Evolutionary conservation across 1,284 basidiomycete genomes (phyloP).

Genomic region (Testicularia cyperi): DNA sequence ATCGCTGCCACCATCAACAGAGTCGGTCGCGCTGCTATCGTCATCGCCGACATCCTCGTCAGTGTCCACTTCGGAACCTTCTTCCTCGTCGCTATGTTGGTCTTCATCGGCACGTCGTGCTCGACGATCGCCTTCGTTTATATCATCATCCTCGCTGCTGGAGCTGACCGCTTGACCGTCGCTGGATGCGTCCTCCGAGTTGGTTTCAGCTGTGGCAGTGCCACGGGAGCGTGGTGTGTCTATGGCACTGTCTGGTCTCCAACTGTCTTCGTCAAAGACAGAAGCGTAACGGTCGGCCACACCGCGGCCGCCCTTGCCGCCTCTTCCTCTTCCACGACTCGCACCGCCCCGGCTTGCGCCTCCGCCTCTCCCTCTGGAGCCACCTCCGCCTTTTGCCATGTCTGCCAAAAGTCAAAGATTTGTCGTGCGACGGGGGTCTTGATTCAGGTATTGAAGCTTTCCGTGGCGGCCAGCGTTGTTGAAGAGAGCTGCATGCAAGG

Average conservation of each 20-base stretch:
- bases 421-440: too few relatives aligned
- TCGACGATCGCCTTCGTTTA: too few relatives aligned
- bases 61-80: slow-evolving; percentile 4
- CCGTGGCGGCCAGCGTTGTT: too few relatives aligned
- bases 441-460: too few relatives aligned
- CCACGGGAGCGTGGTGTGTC: slow-evolving; percentile 29
- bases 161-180: too few relatives aligned
- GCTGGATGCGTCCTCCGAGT: slow-evolving; percentile 1
- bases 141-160: too few relatives aligned
- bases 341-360: slow-evolving; percentile 6
- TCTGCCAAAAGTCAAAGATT: too few relatives aligned
- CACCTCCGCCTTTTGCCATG: too few relatives aligned
- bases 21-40: slow-evolving; percentile 12
- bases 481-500: too few relatives aligned
- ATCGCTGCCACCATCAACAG: slow-evolving; percentile 32
- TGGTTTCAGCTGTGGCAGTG: too few relatives aligned
- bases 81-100: slow-evolving; percentile 1
- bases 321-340: slow-evolving; percentile 18
- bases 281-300: slow-evolving; percentile 21
- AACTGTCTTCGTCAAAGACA: slow-evolving; percentile 28
- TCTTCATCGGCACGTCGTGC: too few relatives aligned
- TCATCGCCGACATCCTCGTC: slow-evolving; percentile 14
- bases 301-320: slow-evolving; percentile 25
- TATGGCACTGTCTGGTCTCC: slow-evolving; percentile 40
- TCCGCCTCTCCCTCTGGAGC: slow-evolving; percentile 15